These are phyloP conservation scores for Grigorovia humatica DNA, from an alignment of 805 yeast species.

Conservation along the genomic window DNA sequence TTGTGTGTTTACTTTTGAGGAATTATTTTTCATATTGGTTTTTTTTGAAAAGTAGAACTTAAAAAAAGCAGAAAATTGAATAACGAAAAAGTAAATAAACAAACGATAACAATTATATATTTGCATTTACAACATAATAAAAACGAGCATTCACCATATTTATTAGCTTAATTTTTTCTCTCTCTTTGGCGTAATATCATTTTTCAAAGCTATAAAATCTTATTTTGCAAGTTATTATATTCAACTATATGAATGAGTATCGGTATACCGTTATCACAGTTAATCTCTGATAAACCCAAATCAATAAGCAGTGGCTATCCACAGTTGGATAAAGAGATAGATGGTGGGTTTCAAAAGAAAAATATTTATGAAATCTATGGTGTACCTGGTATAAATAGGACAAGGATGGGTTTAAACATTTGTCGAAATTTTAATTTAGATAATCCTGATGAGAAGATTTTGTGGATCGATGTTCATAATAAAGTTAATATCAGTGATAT, in stretches of 20 bases:
- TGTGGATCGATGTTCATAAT: conserved; percentile 24
- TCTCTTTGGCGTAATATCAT: no score
- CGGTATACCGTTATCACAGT: conserved; percentile 27
- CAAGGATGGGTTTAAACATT: conserved; percentile 17
- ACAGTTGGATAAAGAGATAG: conserved; percentile 15
- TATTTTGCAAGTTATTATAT: not conserved
- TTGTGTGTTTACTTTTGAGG: no score
- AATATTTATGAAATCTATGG: conserved; percentile 27
- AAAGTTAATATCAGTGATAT: conserved; percentile 5
- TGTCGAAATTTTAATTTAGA: conserved; percentile 3
- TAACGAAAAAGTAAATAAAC: no score
- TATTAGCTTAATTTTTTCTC: no score
- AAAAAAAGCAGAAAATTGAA: no score
- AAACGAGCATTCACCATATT: no score
- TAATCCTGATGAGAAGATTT: conserved; percentile 9
- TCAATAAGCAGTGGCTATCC: conserved; percentile 18
- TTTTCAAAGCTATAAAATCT: no score
- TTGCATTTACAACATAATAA: no score
- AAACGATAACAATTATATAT: no score
- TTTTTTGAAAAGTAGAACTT: no score
- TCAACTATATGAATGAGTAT: conserved; percentile 16
- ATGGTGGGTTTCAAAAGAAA: conserved; percentile 20
- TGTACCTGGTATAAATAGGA: conserved; percentile 27
- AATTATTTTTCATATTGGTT: no score
- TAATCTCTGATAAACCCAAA: conserved; percentile 16